Conservation (phyloP, 1,284 basidiomycete genomes). For the Lentinula novae-zelandiae region DNA sequence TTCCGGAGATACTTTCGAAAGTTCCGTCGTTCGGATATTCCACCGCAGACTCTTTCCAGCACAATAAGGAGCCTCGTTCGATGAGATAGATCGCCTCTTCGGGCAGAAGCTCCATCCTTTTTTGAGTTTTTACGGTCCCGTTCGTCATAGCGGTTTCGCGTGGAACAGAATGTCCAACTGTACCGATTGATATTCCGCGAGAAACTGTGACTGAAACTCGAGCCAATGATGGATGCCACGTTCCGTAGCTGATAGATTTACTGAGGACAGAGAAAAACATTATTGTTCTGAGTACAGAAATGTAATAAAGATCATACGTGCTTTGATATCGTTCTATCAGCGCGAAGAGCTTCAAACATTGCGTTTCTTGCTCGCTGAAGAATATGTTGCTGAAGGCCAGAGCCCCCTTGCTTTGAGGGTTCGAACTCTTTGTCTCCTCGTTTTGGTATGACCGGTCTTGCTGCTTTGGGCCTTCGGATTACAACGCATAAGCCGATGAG, state of each 20-base stretch:
- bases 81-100: slow-evolving; percentile 93
- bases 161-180: slow-evolving; percentile 72
- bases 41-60: slow-evolving; percentile 55
- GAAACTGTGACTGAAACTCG: slow-evolving; percentile 66
- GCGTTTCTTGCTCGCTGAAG: slow-evolving; percentile 71
- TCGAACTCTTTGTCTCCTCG: slow-evolving; percentile 97
- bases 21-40: slow-evolving; percentile 20
- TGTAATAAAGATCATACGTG: slow-evolving; percentile 27
- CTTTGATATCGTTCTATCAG: slow-evolving; percentile 74
- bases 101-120: slow-evolving; percentile 81
- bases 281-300: not conserved
- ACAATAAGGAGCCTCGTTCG: slow-evolving; percentile 84
- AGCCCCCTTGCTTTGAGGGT: slow-evolving; percentile 69
- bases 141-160: slow-evolving; percentile 31
- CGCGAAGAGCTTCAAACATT: slow-evolving; percentile 79
- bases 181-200: slow-evolving; percentile 75
- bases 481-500: not conserved
- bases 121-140: slow-evolving; percentile 40
- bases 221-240: slow-evolving; percentile 66
- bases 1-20: slow-evolving; percentile 34
- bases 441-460: slow-evolving; percentile 73
- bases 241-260: slow-evolving; percentile 69
- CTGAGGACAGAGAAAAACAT: slow-evolving; percentile 31
- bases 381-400: slow-evolving; percentile 77
- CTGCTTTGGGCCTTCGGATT: slow-evolving; percentile 30